phyloP scores from a whole-genome alignment of 345 rosid species.

The Syzygium grande region DNA sequence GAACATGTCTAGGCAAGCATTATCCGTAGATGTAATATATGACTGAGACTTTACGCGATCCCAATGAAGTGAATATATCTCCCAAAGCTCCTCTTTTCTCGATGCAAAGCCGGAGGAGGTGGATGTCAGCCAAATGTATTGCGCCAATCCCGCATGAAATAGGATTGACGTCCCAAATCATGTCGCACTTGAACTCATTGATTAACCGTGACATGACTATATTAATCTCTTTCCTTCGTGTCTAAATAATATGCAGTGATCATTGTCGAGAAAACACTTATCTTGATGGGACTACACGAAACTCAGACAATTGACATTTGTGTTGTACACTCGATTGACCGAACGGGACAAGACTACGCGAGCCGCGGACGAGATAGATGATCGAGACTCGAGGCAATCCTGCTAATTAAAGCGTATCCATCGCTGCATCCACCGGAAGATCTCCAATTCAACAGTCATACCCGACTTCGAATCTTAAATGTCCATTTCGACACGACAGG shows the following conservation, averaged over 20 bases:
- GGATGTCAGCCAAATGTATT: background rate
- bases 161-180: background rate
- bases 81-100: background rate
- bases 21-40: background rate
- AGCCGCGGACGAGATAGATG: fast-evolving
- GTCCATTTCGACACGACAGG: background rate
- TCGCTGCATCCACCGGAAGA: fast-evolving
- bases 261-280: background rate
- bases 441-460: fast-evolving
- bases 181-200: background rate
- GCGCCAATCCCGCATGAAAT: fast-evolving
- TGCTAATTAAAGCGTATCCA: fast-evolving
- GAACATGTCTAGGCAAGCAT: fast-evolving
- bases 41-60: background rate
- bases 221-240: fast-evolving
- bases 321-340: background rate
- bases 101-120: background rate
- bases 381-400: background rate
- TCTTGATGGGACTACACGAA: background rate
- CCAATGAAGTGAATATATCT: background rate
- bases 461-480: background rate
- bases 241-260: fast-evolving
- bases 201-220: background rate
- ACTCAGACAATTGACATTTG: background rate
- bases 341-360: background rate